These are phyloP conservation scores for Asclepias syriaca DNA, from an alignment of 257 asterid genomes.

Conservation along the genomic window DNA sequence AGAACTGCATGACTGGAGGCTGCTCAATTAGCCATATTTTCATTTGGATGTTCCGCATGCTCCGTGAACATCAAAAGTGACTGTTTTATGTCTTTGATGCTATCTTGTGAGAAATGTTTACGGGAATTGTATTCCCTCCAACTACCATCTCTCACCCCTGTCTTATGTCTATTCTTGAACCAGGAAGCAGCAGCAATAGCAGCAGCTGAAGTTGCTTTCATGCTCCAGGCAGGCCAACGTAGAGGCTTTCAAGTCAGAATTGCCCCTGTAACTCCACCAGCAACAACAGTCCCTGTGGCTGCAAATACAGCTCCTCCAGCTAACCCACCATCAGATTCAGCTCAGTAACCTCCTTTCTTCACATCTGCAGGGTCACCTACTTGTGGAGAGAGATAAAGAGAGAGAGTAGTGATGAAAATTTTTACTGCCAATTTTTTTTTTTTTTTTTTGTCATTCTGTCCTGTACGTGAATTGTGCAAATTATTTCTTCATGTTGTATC, in stretches of 20 bases:
- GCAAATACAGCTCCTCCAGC: conserved; percentile 17
- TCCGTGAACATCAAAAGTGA: background rate
- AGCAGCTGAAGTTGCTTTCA: conserved; percentile 46
- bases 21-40: background rate
- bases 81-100: background rate
- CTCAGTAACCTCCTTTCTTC: conserved; percentile 7
- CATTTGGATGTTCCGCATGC: background rate
- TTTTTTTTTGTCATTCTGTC: background rate
- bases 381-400: background rate
- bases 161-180: conserved; percentile 3
- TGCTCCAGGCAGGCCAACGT: conserved; percentile 40
- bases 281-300: conserved; percentile 15
- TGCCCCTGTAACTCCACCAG: conserved; percentile 25
- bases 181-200: conserved; percentile 46
- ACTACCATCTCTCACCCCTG: background rate
- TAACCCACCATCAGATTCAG: conserved; percentile 18
- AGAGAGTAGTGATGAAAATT: background rate
- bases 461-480: background rate
- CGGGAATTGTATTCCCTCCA: background rate
- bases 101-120: background rate
- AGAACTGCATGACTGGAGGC: background rate
- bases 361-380: background rate
- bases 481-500: background rate
- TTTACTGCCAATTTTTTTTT: background rate
- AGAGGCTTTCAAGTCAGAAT: conserved; percentile 39